phyloP scores from a whole-genome alignment of 345 rosid genomes.

The Punica granatum region DNA sequence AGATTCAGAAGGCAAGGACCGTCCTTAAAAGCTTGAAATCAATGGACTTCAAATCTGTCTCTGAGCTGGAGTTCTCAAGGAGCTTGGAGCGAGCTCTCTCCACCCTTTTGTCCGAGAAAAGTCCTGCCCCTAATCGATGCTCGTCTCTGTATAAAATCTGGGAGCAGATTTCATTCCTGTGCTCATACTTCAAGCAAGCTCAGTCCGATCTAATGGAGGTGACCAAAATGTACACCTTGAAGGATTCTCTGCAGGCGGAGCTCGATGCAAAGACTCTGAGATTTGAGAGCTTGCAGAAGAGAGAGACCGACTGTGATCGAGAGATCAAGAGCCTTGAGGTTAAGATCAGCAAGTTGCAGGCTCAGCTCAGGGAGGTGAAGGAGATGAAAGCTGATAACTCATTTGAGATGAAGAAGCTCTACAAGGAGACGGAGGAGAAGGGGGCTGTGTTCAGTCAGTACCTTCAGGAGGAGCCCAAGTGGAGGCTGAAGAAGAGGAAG shows the following conservation, averaged over 20 bases:
- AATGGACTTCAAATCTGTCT: conserved; percentile 16
- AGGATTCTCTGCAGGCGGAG: conserved; percentile 15
- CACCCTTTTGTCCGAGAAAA: conserved; percentile 14
- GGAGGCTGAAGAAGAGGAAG: conserved; percentile 22
- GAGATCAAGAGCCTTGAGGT: conserved; percentile 13
- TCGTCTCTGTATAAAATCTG: conserved; percentile 10
- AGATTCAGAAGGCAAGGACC: conserved; percentile 12
- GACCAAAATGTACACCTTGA: conserved; percentile 5
- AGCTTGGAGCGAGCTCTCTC: conserved; percentile 13
- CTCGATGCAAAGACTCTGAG: conserved; percentile 10
- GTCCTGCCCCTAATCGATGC: conserved; percentile 1
- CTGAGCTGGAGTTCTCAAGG: conserved; percentile 11
- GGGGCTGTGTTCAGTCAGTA: conserved; percentile 12
- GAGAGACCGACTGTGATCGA: conserved; percentile 6
- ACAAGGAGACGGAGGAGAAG: conserved; percentile 22
- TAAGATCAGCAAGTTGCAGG: conserved; percentile 13
- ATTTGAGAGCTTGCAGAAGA: conserved; percentile 17
- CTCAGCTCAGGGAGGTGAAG: conserved; percentile 14
- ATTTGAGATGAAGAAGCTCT: conserved; percentile 17
- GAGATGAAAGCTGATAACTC: conserved; percentile 14
- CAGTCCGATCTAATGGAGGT: conserved; percentile 12
- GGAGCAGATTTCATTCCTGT: conserved; percentile 18
- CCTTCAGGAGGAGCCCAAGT: conserved; percentile 19
- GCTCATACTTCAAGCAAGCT: conserved; percentile 13
- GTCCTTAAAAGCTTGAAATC: conserved; percentile 17